Base-by-base conservation (phyloP, 441 rosid species). In the Flueggea neowawraea region DNA sequence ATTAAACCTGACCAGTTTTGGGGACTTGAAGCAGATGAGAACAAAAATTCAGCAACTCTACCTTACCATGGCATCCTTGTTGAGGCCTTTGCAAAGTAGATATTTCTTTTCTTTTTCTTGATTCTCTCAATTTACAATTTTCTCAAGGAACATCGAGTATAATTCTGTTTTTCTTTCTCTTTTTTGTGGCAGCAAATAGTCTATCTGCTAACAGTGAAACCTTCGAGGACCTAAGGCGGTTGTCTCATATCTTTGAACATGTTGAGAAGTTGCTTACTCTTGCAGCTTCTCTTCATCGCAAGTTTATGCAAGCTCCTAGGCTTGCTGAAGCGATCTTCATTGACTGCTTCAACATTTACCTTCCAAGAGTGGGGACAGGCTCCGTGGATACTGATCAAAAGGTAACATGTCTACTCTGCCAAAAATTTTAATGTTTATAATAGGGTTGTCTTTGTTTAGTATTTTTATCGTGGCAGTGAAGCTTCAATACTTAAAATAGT, bases 281-380 rank as follows among this genome's bases (percentile, higher is more conserved):
- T 22, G 97, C 99, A n/a, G 92, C 94, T 28, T 92, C 94, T 62
- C 95, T 95, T 73, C 95, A 85, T 77, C 87, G 91, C 51, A 95
- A 85, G 68, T 95, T 95, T 71, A 64, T 74, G 68, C 84, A 78
- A 32, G 86, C 89, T 31, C 85, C 94, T 15, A 82, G 88, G 8
- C 79, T 92, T 32, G 75, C 85, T 12, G 82, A 84, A 68, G 85
- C 82, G 52, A 80, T 95, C 64, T 92, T 95, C 84, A 74, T 75
- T 15, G 87, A 85, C 71, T 92, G 79, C 84, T 82, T 80, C 68
- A 54, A 75, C 67, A 75, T 75, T 71, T 90, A 86, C 70, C 75
- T 69, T 67, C 90, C 87, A 36, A 68, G 65, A 68, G 89, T 85
- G 95, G 96, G 86, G 70, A 78, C 63, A 59, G 78, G 83, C 71